Conservation (phyloP, 176 grass and related monocot genomes). For the Rhynchospora breviuscula region DNA sequence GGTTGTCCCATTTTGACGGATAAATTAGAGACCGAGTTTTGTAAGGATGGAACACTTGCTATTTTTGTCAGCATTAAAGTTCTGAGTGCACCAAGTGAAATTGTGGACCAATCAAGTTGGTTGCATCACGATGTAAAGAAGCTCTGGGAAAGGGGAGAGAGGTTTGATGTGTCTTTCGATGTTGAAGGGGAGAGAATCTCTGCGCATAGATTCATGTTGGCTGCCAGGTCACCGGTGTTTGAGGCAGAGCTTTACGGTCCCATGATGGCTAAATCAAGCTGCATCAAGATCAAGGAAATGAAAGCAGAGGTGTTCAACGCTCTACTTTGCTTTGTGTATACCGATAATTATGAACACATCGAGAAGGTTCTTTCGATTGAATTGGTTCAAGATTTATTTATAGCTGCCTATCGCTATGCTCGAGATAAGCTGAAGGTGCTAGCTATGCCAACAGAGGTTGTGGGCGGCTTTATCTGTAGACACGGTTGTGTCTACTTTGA, state of each 20-base stretch:
- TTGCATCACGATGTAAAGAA: conserved; percentile 1
- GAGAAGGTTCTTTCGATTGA: no score
- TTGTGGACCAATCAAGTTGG: neutral
- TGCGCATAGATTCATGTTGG: conserved; percentile 10
- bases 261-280: neutral
- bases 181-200: conserved; percentile 1
- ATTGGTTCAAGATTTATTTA: neutral
- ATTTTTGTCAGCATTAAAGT: neutral
- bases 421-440: neutral
- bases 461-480: neutral
- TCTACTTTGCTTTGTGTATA: conserved; percentile 49
- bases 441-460: neutral
- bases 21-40: neutral
- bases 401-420: neutral
- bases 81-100: no score
- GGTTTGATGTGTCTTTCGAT: conserved; percentile 20
- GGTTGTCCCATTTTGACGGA: neutral
- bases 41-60: neutral
- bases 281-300: conserved; percentile 9
- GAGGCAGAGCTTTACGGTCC: conserved; percentile 21
- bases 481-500: neutral
- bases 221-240: conserved; percentile 33
- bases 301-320: conserved; percentile 18
- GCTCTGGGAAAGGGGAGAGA: conserved; percentile 12
- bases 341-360: neutral